Conservation (phyloP, 441 rosid species). For the Adansonia rubrostipa region DNA sequence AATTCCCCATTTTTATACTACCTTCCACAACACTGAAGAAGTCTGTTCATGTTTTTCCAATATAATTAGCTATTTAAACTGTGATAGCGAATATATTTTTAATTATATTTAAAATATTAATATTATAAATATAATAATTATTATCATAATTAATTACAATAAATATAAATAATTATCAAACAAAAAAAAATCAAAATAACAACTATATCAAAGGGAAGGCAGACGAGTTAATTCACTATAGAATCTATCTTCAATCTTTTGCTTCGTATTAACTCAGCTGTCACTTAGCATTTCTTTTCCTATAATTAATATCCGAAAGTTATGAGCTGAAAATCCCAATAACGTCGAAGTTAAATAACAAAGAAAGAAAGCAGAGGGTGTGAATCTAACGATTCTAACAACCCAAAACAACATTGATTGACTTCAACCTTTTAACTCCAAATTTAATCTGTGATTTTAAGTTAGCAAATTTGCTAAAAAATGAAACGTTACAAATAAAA, state of each 20-base stretch:
- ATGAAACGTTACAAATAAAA: background rate
- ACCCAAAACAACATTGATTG: constrained; percentile 2
- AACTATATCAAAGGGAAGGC: too few species aligned
- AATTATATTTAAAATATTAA: too few species aligned
- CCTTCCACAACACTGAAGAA: too few species aligned
- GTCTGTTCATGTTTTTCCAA: too few species aligned
- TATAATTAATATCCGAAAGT: background rate
- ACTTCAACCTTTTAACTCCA: constrained; percentile 12
- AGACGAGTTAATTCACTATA: background rate
- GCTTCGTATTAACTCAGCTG: background rate
- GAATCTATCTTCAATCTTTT: background rate
- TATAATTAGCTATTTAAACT: too few species aligned
- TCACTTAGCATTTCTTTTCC: background rate
- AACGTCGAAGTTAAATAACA: constrained; percentile 1
- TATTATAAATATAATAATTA: too few species aligned
- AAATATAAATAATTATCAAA: too few species aligned
- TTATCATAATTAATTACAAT: too few species aligned
- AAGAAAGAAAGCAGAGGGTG: background rate
- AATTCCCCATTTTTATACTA: background rate
- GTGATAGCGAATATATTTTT: too few species aligned
- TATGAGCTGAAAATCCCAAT: background rate
- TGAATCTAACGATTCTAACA: constrained; percentile 16
- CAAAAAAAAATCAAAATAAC: too few species aligned
- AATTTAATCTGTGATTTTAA: background rate
- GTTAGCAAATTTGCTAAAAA: background rate